Evolutionary conservation across 306 rosid species (phyloP), one percentile per base, ranked within the genome.

Genomic region (Hippophae rhamnoides): DNA sequence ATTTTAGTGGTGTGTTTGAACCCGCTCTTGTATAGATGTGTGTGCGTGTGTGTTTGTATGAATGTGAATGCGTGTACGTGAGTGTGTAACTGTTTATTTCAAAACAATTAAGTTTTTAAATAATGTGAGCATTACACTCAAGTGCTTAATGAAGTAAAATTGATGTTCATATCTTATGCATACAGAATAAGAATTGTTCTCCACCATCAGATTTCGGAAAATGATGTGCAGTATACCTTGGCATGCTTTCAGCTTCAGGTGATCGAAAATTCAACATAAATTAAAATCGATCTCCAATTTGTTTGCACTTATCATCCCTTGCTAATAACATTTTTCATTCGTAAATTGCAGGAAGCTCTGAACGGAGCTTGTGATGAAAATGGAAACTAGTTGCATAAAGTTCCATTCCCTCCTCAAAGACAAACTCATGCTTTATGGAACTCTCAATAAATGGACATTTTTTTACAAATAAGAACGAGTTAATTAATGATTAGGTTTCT

Each of bases 141-240:
- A 56, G 31, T 50, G 52, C n/a, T 0, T 10, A 40, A 23, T 41
- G 8, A 14, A 3, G 5, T 63, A 9, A 38, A 10, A 18, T 18
- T 58, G 8, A 12, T 31, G n/a, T 3, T 62, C 5, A 9, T 47
- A 31, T 59, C 23, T 65, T 43, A 45, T 52, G 56, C 68, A 8
- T 79, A 41, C 90, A 87, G 98, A 63, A 40, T 90, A n/a, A 81
- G 98, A 75, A 58, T 85, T 52, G 98, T 90, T 60, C 62, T 81
- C 52, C 98, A 87, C 84, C 86, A 87, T 73, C 96, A 87, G 79
- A 82, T 90, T 66, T 90, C 92, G 0, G 64, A 61, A 66, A 73
- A 72, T 7, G 98, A 90, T 57, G 84, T 81, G 74, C 85, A 83
- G 6, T 81, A 85, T 69, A 68, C 92, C 56, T 31, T 90, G 70